These are phyloP conservation scores for Gnaphalium uliginosum DNA, from an alignment of 129 eudicot genomes.

Conservation along the genomic window DNA sequence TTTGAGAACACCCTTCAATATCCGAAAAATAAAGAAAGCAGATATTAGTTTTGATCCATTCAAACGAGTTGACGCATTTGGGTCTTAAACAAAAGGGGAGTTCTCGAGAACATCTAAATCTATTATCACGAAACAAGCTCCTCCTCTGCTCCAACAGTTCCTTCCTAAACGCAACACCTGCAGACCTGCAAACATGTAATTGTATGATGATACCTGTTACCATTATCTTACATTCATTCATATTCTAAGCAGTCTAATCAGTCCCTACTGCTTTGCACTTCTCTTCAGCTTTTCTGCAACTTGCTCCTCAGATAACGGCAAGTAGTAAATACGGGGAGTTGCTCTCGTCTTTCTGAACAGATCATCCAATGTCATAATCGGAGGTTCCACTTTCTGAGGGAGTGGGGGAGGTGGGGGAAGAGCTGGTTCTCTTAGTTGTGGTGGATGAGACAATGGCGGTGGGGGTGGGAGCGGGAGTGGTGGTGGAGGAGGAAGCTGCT, in stretches of 20 bases:
- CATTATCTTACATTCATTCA: slow-evolving; percentile 42
- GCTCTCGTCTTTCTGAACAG: slow-evolving; percentile 67
- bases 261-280: slow-evolving; percentile 28
- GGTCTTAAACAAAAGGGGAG: slow-evolving; percentile 28
- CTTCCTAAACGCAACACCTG: slow-evolving; percentile 53
- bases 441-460: slow-evolving; percentile 41
- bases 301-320: slow-evolving; percentile 61
- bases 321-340: slow-evolving; percentile 64
- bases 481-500: slow-evolving; percentile 29
- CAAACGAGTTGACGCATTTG: slow-evolving; percentile 12
- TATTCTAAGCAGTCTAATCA: slow-evolving; percentile 40
- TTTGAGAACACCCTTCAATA: neutral
- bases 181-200: slow-evolving; percentile 71
- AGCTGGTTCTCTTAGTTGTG: slow-evolving; percentile 21
- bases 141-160: slow-evolving; percentile 29
- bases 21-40: slow-evolving; percentile 11
- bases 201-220: slow-evolving; percentile 60
- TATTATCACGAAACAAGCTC: slow-evolving; percentile 36
- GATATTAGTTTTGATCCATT: slow-evolving; percentile 6
- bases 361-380: slow-evolving; percentile 62
- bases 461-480: slow-evolving; percentile 38
- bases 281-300: slow-evolving; percentile 43
- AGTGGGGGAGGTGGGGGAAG: slow-evolving; percentile 46
- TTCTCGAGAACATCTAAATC: slow-evolving; percentile 33
- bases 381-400: slow-evolving; percentile 45